phyloP scores from a whole-genome alignment of 768 basidiomycete species.

The Boletus tylopilopsis region DNA sequence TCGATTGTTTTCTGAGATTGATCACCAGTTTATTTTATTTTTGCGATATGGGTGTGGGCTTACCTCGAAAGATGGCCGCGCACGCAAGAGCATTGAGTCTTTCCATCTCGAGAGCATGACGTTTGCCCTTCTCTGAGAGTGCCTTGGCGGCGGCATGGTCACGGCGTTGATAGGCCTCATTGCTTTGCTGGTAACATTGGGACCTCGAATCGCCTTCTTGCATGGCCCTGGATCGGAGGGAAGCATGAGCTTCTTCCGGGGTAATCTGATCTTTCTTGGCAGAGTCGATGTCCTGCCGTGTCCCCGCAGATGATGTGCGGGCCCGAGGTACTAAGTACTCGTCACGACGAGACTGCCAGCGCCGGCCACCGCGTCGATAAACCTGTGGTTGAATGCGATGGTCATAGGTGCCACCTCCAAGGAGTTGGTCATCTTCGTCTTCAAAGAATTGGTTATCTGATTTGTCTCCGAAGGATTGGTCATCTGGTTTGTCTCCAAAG shows the following conservation, averaged over 20 bases:
- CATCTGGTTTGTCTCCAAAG: too few species aligned
- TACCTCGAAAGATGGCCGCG: conserved; percentile 72
- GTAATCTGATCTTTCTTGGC: neutral
- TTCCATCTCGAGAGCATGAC: conserved; percentile 73
- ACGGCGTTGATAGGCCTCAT: conserved; percentile 66
- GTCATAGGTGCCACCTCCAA: too few species aligned
- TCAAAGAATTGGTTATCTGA: too few species aligned
- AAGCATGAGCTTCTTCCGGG: conserved; percentile 41
- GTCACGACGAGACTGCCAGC: too few species aligned
- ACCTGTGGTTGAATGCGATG: too few species aligned
- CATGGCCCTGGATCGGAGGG: conserved; percentile 70
- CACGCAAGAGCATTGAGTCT: conserved; percentile 73
- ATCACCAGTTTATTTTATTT: neutral
- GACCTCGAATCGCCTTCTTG: conserved; percentile 77
- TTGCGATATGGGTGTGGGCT: conserved; percentile 27
- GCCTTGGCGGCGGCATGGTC: conserved; percentile 78
- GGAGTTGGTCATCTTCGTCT: too few species aligned
- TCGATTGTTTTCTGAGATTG: conserved; percentile 65
- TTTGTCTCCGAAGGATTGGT: too few species aligned
- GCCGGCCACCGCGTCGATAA: too few species aligned
- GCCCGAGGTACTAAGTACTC: too few species aligned
- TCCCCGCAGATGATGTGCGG: too few species aligned
- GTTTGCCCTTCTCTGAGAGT: conserved; percentile 75
- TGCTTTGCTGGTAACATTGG: conserved; percentile 58
- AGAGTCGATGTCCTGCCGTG: conserved; percentile 2